Conservation (phyloP, 2,329 filamentous ascomycete genomes). For the Coniochaeta ligniaria region DNA sequence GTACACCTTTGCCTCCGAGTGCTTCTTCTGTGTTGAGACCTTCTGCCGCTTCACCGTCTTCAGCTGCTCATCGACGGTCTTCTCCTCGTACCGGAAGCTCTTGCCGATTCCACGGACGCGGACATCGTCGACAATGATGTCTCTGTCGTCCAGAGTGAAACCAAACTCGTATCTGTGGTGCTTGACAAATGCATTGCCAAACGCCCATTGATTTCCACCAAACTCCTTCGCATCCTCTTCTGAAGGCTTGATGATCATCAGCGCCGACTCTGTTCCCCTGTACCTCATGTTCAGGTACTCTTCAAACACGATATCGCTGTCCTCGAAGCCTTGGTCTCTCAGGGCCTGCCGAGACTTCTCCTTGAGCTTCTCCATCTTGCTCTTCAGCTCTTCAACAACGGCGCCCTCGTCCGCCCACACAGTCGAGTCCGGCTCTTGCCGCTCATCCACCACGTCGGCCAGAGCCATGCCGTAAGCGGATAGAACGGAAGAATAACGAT, state of each 20-base stretch:
- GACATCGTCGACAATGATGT: constrained; percentile 87
- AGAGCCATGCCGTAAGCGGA: constrained; percentile 91
- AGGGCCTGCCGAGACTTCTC: constrained; percentile 63
- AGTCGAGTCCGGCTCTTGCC: constrained; percentile 67
- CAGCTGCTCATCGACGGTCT: constrained; percentile 79
- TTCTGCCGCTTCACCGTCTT: constrained; percentile 58
- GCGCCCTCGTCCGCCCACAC: constrained; percentile 53
- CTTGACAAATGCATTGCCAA: constrained; percentile 74
- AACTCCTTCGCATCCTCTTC: constrained; percentile 54
- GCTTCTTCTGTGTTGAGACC: constrained; percentile 50
- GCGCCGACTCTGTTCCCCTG: constrained; percentile 79
- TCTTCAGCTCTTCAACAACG: constrained; percentile 54
- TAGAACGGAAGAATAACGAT: constrained; percentile 80
- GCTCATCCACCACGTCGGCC: constrained; percentile 87
- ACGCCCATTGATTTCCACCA: constrained; percentile 67
- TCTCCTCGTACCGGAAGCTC: constrained; percentile 71
- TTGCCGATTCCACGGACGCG: constrained; percentile 84
- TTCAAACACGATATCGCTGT: constrained; percentile 71
- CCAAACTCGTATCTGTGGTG: constrained; percentile 92
- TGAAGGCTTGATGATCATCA: constrained; percentile 78
- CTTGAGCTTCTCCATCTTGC: constrained; percentile 74
- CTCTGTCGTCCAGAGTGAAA: constrained; percentile 75
- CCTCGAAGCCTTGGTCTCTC: constrained; percentile 70
- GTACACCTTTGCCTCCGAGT: constrained; percentile 66
- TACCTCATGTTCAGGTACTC: constrained; percentile 95